These are phyloP conservation scores for Lasiodiplodia hormozganensis DNA, from an alignment of 2,329 filamentous ascomycete genomes.

Conservation along the genomic window DNA sequence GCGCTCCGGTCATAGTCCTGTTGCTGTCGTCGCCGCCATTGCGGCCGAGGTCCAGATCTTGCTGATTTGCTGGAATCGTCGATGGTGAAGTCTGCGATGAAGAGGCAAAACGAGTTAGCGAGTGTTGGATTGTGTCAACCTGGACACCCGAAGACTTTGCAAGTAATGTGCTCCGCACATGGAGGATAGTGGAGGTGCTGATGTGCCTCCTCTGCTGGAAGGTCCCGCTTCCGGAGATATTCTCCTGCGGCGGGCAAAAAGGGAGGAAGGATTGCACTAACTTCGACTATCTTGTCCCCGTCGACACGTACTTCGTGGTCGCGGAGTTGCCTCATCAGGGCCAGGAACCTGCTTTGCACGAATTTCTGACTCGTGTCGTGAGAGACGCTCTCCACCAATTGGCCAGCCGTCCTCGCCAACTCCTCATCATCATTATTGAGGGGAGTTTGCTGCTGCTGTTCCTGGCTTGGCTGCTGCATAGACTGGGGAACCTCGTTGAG, in stretches of 20 bases:
- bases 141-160: constrained; percentile 26
- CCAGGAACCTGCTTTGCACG: constrained; percentile 76
- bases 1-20: constrained; percentile 27
- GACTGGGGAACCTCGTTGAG: not conserved
- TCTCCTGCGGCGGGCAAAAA: constrained; percentile 17
- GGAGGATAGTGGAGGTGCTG: constrained; percentile 19
- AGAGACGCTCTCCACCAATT: constrained; percentile 72
- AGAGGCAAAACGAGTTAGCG: constrained; percentile 3
- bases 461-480: not conserved
- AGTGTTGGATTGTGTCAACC: constrained; percentile 2
- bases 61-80: constrained; percentile 20
- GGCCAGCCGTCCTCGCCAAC: constrained; percentile 73
- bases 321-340: constrained; percentile 77
- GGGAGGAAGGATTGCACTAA: constrained; percentile 38
- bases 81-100: constrained; percentile 18
- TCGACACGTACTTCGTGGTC: constrained; percentile 75
- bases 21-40: constrained; percentile 5
- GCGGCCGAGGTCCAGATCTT: constrained; percentile 28
- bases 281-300: constrained; percentile 71
- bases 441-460: constrained; percentile 32
- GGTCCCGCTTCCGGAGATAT: constrained; percentile 9
- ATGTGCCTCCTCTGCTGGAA: not conserved
- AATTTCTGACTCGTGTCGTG: constrained; percentile 77
- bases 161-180: constrained; percentile 19
- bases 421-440: constrained; percentile 64